These are phyloP conservation scores for Hygrocybe coccinea DNA, from an alignment of 768 basidiomycete species.

Conservation along the genomic window DNA sequence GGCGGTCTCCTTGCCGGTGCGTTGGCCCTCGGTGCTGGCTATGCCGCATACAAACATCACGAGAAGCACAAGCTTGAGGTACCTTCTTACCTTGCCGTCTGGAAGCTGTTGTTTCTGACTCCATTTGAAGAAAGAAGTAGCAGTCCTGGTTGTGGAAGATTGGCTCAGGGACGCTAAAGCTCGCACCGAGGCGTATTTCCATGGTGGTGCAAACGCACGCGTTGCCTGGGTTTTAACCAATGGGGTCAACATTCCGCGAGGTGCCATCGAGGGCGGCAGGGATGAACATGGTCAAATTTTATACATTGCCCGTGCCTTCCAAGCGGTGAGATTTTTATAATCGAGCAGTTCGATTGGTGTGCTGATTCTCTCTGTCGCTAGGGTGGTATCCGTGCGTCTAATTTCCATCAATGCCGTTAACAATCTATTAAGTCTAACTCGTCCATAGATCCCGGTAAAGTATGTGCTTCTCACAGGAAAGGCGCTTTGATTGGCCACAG, in stretches of 20 bases:
- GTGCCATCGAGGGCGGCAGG: conserved; percentile 51
- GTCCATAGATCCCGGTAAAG: conserved; percentile 59
- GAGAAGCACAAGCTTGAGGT: conserved; percentile 57
- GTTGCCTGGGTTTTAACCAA: conserved; percentile 59
- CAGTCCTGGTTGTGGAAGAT: conserved; percentile 30
- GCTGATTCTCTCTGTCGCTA: neutral
- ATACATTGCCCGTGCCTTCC: conserved; percentile 56
- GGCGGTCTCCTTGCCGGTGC: conserved; percentile 56
- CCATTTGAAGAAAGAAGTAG: conserved; percentile 39
- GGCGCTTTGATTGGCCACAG: conserved; percentile 63
- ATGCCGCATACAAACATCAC: conserved; percentile 50
- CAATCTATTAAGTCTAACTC: neutral
- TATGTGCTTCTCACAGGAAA: conserved; percentile 50
- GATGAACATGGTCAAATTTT: conserved; percentile 47
- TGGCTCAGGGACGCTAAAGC: conserved; percentile 56
- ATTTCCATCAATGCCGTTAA: neutral
- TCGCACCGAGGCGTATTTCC: conserved; percentile 48
- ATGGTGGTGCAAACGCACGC: conserved; percentile 38
- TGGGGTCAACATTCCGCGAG: conserved; percentile 54
- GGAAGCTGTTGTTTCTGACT: neutral
- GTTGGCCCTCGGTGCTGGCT: conserved; percentile 49
- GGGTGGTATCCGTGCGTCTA: conserved; percentile 9
- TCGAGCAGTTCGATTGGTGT: neutral
- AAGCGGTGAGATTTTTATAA: conserved; percentile 42
- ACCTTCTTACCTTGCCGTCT: neutral